Evolutionary conservation across 2,329 filamentous ascomycete species (phyloP).

Genomic region (Calonectria crousiana): DNA sequence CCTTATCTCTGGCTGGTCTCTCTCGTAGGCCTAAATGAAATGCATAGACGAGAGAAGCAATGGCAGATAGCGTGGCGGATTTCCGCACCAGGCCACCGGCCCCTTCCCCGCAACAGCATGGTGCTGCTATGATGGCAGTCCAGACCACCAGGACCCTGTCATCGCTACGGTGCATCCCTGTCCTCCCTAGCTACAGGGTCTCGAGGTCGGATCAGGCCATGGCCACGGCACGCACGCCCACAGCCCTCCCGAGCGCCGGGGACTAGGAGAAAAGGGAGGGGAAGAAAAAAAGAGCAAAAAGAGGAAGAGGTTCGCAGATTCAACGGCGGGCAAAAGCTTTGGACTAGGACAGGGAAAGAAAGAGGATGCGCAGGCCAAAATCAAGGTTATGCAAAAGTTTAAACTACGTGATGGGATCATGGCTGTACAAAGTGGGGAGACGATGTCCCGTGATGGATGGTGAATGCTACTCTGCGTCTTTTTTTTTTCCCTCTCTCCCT

Average conservation of each 20-base stretch:
- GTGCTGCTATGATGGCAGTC: not conserved
- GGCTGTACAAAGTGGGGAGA: not conserved
- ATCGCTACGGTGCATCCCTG: not conserved
- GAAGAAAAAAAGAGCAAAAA: not conserved
- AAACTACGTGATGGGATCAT: not conserved
- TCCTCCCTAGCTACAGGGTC: not conserved
- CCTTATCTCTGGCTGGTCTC: not conserved
- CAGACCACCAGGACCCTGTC: not conserved
- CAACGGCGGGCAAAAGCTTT: not conserved
- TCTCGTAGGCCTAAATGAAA: not conserved
- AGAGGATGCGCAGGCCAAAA: not conserved
- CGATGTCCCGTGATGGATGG: not conserved
- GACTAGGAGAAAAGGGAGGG: not conserved
- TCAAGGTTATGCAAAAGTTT: constrained; percentile 15
- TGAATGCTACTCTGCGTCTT: not conserved
- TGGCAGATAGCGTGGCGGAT: not conserved
- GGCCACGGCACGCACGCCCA: not conserved
- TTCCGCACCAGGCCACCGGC: not conserved
- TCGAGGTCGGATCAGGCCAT: constrained; percentile 5
- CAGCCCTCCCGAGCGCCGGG: not conserved
- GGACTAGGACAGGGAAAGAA: not conserved
- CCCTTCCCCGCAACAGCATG: not conserved
- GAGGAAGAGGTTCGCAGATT: not conserved
- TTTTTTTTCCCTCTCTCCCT: not conserved
- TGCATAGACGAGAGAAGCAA: not conserved